These are phyloP conservation scores for Furcasterigmium sp. DNA, from an alignment of 2,329 filamentous ascomycete genomes.

Conservation along the genomic window DNA sequence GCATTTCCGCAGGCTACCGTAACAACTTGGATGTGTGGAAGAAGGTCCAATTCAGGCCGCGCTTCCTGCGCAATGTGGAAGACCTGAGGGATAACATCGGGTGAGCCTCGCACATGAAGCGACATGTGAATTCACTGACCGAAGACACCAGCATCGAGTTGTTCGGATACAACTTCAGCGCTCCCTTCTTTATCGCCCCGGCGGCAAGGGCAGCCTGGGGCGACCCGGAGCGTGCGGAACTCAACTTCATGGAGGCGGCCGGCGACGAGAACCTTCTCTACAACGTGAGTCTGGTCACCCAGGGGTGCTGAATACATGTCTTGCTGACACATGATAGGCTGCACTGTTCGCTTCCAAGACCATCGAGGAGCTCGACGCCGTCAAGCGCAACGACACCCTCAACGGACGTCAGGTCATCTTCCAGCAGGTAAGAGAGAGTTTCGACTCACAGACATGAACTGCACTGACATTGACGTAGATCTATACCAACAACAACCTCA, in stretches of 20 bases:
- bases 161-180: constrained; percentile 39
- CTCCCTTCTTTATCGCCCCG: constrained; percentile 44
- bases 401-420: constrained; percentile 24
- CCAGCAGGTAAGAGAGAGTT: constrained; percentile 18
- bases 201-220: constrained; percentile 37
- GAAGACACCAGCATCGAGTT: constrained; percentile 27
- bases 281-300: constrained; percentile 25
- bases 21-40: constrained; percentile 45
- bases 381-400: constrained; percentile 16
- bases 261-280: constrained; percentile 40
- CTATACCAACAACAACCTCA: constrained; percentile 25
- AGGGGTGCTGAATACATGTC: no score
- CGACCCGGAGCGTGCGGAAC: constrained; percentile 34
- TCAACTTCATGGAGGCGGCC: constrained; percentile 41
- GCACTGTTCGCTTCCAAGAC: constrained; percentile 25
- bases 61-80: constrained; percentile 31
- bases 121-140: background rate
- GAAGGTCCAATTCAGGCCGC: constrained; percentile 36
- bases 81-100: constrained; percentile 26
- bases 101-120: constrained; percentile 9
- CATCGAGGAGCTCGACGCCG: constrained; percentile 26
- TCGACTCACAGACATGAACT: background rate
- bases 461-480: constrained; percentile 11
- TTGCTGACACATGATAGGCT: constrained; percentile 9
- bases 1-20: constrained; percentile 31